These are phyloP conservation scores for Boletus pseudo-olivaceus DNA, from an alignment of 768 basidiomycete species.

Conservation along the genomic window DNA sequence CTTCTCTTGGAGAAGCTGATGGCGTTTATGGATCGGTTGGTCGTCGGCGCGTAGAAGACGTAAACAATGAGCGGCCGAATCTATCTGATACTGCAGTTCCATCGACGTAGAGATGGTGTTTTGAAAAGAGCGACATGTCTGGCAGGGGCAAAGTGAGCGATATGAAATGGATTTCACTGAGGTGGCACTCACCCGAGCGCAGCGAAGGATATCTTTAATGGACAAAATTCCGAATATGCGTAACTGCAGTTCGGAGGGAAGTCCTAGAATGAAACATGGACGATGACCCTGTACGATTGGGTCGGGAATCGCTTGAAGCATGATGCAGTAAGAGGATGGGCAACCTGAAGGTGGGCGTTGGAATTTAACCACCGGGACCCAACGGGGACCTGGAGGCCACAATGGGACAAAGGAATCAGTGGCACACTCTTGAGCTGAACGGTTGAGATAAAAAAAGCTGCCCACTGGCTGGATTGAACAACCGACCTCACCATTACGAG, in stretches of 20 bases:
- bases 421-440: background rate
- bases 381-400: background rate
- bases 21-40: background rate
- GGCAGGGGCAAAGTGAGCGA: background rate
- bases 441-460: constrained; percentile 9
- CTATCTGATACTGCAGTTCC: background rate
- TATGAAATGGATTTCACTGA: background rate
- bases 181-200: background rate
- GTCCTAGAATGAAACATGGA: background rate
- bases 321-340: background rate
- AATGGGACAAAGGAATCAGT: background rate
- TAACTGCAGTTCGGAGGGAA: background rate
- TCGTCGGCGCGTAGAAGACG: background rate
- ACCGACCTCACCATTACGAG: constrained; percentile 44
- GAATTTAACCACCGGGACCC: background rate
- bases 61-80: background rate
- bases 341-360: background rate
- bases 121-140: background rate
- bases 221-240: background rate
- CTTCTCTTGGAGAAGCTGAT: background rate
- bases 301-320: background rate
- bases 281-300: too few relatives aligned
- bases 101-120: background rate
- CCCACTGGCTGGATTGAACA: constrained; percentile 44
- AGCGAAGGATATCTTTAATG: background rate